Evolutionary conservation across 768 basidiomycete species (phyloP), one percentile per base, ranked within the genome.

Genomic region (Rhodotorula kratochvilovae): DNA sequence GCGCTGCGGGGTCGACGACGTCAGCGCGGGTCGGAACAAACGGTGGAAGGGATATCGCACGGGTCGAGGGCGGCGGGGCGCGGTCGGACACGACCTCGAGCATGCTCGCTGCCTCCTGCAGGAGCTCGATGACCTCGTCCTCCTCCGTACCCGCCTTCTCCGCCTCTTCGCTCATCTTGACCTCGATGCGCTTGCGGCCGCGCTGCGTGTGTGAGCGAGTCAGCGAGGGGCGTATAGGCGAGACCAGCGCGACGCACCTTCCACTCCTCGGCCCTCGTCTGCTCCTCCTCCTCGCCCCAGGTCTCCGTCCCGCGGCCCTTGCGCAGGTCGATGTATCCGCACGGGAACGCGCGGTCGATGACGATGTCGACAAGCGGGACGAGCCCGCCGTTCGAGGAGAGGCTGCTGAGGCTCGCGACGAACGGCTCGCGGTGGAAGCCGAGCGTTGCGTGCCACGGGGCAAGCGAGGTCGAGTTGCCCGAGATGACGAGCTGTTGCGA

Each of bases 391-490:
- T 94, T 90, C 0, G 87, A 79, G 1, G 88, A 88, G 61, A 99
- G 80, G 77, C 89, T 90, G 67, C 87, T 85, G 72, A 98, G 81
- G 0, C 90, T 89, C 0, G 91, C 86, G 36, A 94, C 83, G 76
- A 85, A 90, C 3, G 87, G 88, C 5, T 64, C 55, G 15, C 77
- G 81, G 68, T 85, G 85, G 77, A 91, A 91, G 13, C 96, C 96
- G 12, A 99, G 84, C 74, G 88, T 90, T 2, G 87, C 83, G 77
- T 96, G 86, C 96, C 96, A 99, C 0, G 87, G 85, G 8, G 89
- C 90, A 63, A 94, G 83, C 71, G 90, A 88, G 3, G 91, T 88
- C 0, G 90, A 90, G 79, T 99, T 99, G 5, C 91, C 92, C 7
- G 85, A 84, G 27, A 99, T 80, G 31, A 85, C 78, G 29, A 99